Conservation (phyloP, 2,329 filamentous ascomycete species). For the Calonectria montana region DNA sequence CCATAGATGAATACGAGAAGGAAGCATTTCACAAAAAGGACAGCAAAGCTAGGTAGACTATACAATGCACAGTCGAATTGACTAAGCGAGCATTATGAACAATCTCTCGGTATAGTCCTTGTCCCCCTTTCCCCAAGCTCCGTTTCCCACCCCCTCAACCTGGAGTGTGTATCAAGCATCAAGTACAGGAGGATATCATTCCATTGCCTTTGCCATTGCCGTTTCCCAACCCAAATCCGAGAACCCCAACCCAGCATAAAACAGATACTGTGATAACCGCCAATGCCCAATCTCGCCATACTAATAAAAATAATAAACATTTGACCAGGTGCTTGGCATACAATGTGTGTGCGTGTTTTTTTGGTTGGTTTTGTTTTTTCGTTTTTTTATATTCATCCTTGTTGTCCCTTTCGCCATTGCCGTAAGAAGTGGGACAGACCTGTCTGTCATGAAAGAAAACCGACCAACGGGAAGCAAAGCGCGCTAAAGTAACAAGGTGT, state of each 20-base stretch:
- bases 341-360: constrained; percentile 21
- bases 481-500: constrained; percentile 32
- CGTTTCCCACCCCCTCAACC: background rate
- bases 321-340: background rate
- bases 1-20: constrained; percentile 22
- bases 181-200: constrained; percentile 28
- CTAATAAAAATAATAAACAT: constrained; percentile 11
- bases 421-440: constrained; percentile 38
- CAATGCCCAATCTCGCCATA: background rate
- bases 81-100: background rate
- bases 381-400: constrained; percentile 25
- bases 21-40: background rate
- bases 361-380: constrained; percentile 21
- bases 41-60: constrained; percentile 16
- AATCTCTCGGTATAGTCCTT: constrained; percentile 22
- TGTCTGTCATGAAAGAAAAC: constrained; percentile 30
- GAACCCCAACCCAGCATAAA: background rate
- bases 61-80: constrained; percentile 14
- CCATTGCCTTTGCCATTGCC: constrained; percentile 12
- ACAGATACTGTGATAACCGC: background rate
- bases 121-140: constrained; percentile 12
- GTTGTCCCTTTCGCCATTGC: constrained; percentile 40
- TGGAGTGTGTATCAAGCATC: constrained; percentile 8
- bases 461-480: constrained; percentile 35
- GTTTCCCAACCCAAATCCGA: background rate